A percentile compares a stretch with the other conserved stretches of the same genome.
Evolutionary conservation across 2,329 filamentous ascomycete genomes (phyloP).

Genomic region (Bipolaris zeicola): DNA sequence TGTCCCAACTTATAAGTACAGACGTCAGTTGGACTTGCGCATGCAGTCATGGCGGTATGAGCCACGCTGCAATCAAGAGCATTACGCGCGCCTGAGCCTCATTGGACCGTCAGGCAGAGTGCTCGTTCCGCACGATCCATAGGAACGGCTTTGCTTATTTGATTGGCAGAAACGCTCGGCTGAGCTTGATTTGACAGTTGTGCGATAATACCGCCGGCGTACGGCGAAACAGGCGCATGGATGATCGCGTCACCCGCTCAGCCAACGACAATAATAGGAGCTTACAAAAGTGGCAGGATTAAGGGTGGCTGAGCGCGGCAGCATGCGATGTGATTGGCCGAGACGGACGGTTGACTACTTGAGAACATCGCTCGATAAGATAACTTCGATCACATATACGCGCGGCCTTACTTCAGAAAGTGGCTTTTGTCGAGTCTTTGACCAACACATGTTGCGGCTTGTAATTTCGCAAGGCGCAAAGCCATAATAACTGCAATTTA

Average conservation of each 20-base stretch:
- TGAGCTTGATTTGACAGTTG: not conserved
- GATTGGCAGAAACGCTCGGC: not conserved
- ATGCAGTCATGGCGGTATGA: not conserved
- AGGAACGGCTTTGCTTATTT: not conserved
- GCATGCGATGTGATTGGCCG: conserved; percentile 3
- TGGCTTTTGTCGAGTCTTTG: not conserved
- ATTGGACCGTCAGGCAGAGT: not conserved
- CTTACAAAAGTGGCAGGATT: conserved; percentile 3
- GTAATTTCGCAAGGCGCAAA: not conserved
- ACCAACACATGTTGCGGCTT: not conserved
- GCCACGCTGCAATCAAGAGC: not conserved
- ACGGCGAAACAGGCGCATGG: conserved; percentile 1
- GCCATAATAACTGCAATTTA: not conserved
- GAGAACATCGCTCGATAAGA: not conserved
- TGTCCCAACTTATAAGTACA: not conserved
- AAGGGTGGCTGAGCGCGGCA: conserved; percentile 3
- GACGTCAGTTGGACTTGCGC: not conserved
- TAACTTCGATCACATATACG: not conserved
- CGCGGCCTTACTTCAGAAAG: not conserved
- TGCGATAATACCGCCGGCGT: not conserved
- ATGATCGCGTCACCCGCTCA: conserved; percentile 6
- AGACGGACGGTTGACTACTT: not conserved
- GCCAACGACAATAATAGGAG: conserved; percentile 12
- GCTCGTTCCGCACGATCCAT: not conserved
- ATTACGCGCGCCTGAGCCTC: conserved; percentile 5